Evolutionary conservation across 257 asterid genomes (phyloP), one percentile per base, ranked within the genome.

Genomic region (Fraxinus americana): DNA sequence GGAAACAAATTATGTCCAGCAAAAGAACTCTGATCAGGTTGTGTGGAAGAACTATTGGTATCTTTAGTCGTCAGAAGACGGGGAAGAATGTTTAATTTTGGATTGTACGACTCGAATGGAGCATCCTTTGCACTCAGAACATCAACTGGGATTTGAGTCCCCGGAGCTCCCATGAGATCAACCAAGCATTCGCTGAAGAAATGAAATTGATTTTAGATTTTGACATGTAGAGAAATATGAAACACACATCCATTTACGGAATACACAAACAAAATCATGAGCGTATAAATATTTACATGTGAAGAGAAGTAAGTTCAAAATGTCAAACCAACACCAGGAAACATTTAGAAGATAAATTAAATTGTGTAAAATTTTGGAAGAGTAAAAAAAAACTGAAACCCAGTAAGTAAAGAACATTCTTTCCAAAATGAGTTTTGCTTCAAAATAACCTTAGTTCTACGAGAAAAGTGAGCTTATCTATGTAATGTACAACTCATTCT

Each of bases 81-180:
- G 38, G 96, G 87, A 86, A 87, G 87, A 79, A 81, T 88, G 84
- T 82, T 83, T 79, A 83, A 78, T 67, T 87, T 86, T 21, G 95
- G 82, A 87, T 75, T 83, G 72, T 79, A 74, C 3, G 93, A 75
- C 78, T 84, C 88, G 74, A 87, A 83, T 73, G 92, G 94, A 75
- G 88, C 74, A 82, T 93, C 97, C 84, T 89, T 90, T 35, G 92
- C 87, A 84, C 91, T 85, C 79, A 88, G 77, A 85, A 87, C 87
- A 85, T 96, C 98, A 38, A 95, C 95, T 41, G 99, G 99, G 79
- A 96, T 88, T 77, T 93, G 92, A n/a, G 97, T 87, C 77, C 99
- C 99, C 39, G 99, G 99, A 73, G 94, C 97, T 83, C 98, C 99
- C 99, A 96, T 96, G 83, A 96, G 99, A 87, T 96, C 99, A 85